phyloP scores from a whole-genome alignment of 2,329 filamentous ascomycete species.

The Coniochaeta ligniaria region DNA sequence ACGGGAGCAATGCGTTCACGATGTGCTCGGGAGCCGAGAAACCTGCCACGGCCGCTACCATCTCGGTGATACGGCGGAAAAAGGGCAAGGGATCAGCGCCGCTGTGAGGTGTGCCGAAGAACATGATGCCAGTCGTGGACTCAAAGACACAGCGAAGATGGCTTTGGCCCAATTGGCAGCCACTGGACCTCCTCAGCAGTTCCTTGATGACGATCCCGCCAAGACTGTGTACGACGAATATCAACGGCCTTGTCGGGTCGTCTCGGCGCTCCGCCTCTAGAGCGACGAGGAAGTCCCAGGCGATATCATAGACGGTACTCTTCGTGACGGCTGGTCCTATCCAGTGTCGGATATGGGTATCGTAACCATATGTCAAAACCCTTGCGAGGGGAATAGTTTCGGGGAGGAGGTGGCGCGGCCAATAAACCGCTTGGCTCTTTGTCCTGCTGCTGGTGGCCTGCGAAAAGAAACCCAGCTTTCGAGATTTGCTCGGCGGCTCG shows the following conservation, averaged over 20 bases:
- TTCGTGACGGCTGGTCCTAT: slow-evolving; percentile 13
- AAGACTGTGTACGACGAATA: slow-evolving; percentile 23
- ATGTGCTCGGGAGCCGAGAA: slow-evolving; percentile 22
- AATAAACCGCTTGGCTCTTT: slow-evolving; percentile 4
- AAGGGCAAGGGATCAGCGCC: slow-evolving; percentile 15
- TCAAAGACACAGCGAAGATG: slow-evolving; percentile 7
- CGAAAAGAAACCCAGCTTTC: not conserved
- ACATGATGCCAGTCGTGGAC: slow-evolving; percentile 18
- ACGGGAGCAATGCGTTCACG: slow-evolving; percentile 22
- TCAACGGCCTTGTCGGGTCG: slow-evolving; percentile 13
- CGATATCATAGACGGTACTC: slow-evolving; percentile 23
- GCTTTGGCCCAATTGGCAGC: not conserved
- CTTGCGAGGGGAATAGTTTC: slow-evolving; percentile 13
- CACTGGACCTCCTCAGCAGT: slow-evolving; percentile 4
- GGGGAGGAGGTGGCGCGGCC: slow-evolving; percentile 12
- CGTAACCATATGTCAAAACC: slow-evolving; percentile 22
- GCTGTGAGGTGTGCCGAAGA: slow-evolving; percentile 25
- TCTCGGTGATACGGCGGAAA: slow-evolving; percentile 10
- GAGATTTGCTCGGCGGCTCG: not conserved
- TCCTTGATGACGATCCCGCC: slow-evolving; percentile 24
- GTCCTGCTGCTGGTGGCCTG: not conserved
- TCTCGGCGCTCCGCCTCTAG: slow-evolving; percentile 16
- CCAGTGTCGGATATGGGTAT: slow-evolving; percentile 18
- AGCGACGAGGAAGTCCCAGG: slow-evolving; percentile 23
- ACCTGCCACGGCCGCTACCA: slow-evolving; percentile 7